phyloP scores from a whole-genome alignment of 140 eudicot genomes.

The Ambrosia hybrid region DNA sequence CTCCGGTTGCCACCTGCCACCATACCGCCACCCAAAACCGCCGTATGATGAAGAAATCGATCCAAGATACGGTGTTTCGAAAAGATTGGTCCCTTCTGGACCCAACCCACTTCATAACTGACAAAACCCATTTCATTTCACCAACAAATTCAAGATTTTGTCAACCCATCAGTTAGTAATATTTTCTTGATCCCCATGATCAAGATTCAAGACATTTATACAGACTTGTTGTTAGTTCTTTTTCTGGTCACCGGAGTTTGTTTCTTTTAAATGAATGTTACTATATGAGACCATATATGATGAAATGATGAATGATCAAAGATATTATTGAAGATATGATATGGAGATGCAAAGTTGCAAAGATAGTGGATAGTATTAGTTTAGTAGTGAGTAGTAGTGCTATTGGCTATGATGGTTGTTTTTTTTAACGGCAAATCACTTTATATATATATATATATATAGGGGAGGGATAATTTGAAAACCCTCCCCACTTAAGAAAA shows the following conservation, averaged over 20 bases:
- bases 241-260: conserved; percentile 11
- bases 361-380: not conserved
- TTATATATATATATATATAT: no score
- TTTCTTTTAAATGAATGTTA: conserved; percentile 3
- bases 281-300: conserved; percentile 35
- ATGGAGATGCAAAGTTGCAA: not conserved
- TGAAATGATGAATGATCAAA: not conserved
- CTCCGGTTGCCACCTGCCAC: conserved; percentile 16
- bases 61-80: conserved; percentile 81
- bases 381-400: conserved; percentile 17
- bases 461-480: no score
- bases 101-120: conserved; percentile 93
- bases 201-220: not conserved
- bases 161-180: not conserved
- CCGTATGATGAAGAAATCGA: conserved; percentile 49
- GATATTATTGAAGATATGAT: not conserved
- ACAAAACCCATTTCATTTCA: conserved; percentile 29
- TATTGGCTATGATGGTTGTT: conserved; percentile 25
- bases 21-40: not conserved
- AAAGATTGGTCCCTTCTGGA: conserved; percentile 86
- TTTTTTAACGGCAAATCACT: no score
- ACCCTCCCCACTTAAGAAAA: no score
- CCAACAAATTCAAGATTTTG: conserved; percentile 26
- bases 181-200: conserved; percentile 39
- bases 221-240: not conserved